Percentiles rank a stretch among this genome's conserved stretches.
Evolutionary conservation across 2,329 filamentous ascomycete genomes (phyloP).

Genomic region (Didymella arachidicola): DNA sequence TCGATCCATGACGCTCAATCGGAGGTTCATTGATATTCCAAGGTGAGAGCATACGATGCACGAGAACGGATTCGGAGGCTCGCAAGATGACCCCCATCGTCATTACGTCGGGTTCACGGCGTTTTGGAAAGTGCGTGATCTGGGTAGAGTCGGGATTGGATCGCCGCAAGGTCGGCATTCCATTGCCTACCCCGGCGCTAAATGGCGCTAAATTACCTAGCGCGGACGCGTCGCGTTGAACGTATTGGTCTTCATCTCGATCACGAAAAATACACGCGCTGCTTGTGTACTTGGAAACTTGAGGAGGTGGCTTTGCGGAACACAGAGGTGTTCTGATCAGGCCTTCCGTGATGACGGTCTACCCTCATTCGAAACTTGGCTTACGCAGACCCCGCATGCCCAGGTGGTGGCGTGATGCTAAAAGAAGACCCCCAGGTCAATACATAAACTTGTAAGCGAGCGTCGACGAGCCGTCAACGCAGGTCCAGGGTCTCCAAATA

Average conservation of each 20-base stretch:
- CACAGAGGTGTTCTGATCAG: neutral
- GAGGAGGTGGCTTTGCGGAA: neutral
- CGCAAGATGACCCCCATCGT: neutral
- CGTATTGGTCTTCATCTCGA: neutral
- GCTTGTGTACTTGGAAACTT: neutral
- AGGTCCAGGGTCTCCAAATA: no score
- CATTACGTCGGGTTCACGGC: neutral
- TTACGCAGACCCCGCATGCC: conserved; percentile 6
- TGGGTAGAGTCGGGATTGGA: neutral
- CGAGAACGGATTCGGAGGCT: neutral
- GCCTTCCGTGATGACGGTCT: neutral
- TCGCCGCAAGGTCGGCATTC: neutral
- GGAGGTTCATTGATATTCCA: neutral
- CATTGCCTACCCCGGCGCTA: neutral
- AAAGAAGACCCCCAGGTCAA: neutral
- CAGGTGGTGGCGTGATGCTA: neutral
- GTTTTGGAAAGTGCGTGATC: neutral
- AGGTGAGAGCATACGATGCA: neutral
- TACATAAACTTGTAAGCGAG: neutral
- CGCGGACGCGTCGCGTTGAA: neutral
- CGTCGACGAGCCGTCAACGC: neutral
- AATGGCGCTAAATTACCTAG: neutral
- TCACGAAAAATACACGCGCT: neutral
- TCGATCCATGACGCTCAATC: conserved; percentile 26
- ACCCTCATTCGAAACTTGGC: neutral